Conservation (phyloP, 495 filamentous ascomycete genomes). For the Viridothelium virens region DNA sequence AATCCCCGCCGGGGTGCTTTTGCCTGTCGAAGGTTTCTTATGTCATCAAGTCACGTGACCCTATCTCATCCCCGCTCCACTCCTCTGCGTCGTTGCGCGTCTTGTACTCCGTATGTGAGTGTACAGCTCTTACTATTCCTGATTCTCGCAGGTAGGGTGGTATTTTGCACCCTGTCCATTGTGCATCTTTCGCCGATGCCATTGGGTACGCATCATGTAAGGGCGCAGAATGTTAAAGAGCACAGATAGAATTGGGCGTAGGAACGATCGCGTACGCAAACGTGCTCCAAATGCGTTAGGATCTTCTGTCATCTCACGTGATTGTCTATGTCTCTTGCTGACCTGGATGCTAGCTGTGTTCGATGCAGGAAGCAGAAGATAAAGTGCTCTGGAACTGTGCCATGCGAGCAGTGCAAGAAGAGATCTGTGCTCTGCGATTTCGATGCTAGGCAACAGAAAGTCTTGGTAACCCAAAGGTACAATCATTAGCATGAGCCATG, state of each 20-base stretch:
- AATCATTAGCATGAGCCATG: constrained; percentile 2
- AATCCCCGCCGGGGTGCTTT: not conserved
- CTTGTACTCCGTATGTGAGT: no score
- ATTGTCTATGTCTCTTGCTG: constrained; percentile 14
- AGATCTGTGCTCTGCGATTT: constrained; percentile 39
- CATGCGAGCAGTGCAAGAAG: constrained; percentile 41
- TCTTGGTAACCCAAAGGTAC: constrained; percentile 39
- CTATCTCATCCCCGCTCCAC: no score
- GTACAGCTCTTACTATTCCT: no score
- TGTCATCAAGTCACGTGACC: no score
- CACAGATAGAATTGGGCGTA: not conserved
- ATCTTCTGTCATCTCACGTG: not conserved
- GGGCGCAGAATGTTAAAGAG: not conserved
- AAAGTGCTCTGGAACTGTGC: constrained; percentile 39
- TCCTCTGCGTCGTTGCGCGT: no score
- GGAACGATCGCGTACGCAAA: constrained; percentile 29
- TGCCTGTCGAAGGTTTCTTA: no score
- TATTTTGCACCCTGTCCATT: not conserved
- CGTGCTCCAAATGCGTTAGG: constrained; percentile 38
- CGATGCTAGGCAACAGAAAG: constrained; percentile 39
- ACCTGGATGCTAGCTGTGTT: constrained; percentile 31
- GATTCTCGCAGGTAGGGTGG: not conserved
- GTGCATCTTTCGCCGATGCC: constrained; percentile 10
- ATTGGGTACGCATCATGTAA: constrained; percentile 1
- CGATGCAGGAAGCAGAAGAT: constrained; percentile 44